Evolutionary conservation across 768 basidiomycete species (phyloP).

Genomic region (Suillus variegatus): DNA sequence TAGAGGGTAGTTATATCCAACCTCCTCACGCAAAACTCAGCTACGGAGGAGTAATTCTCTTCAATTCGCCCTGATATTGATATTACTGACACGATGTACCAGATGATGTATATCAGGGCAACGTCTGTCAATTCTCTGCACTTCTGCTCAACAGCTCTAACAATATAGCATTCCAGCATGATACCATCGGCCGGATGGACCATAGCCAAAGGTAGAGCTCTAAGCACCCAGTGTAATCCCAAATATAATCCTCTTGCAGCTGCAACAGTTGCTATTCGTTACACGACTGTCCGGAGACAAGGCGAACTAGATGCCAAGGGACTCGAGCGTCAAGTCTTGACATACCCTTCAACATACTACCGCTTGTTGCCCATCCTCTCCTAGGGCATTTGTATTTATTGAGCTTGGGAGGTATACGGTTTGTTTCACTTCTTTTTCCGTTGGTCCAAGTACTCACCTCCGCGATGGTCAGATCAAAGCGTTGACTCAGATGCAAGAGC

Average conservation of each 20-base stretch:
- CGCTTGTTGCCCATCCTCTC: constrained; percentile 72
- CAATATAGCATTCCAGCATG: constrained; percentile 47
- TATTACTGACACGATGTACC: neutral
- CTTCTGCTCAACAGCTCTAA: neutral
- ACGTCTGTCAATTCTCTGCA: constrained; percentile 35
- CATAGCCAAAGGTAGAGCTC: constrained; percentile 58
- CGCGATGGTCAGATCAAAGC: constrained; percentile 40
- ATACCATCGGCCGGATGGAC: constrained; percentile 60
- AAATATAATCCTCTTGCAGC: constrained; percentile 31
- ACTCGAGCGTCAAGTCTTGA: constrained; percentile 67
- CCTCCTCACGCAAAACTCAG: constrained; percentile 76
- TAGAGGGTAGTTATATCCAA: constrained; percentile 61
- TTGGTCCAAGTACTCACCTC: neutral
- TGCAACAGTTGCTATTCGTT: constrained; percentile 67
- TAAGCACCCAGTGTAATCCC: neutral
- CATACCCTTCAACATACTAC: constrained; percentile 72
- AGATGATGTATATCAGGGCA: constrained; percentile 79
- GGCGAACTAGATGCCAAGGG: constrained; percentile 52
- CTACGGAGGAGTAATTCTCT: constrained; percentile 64
- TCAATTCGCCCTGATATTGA: neutral
- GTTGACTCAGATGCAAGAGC: constrained; percentile 50
- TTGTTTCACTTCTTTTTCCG: constrained; percentile 15
- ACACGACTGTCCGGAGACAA: constrained; percentile 72
- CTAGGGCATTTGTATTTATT: constrained; percentile 70
- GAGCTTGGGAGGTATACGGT: constrained; percentile 62